Conservation (phyloP, 2,329 filamentous ascomycete genomes). For the Colletotrichum orchidophilum region DNA sequence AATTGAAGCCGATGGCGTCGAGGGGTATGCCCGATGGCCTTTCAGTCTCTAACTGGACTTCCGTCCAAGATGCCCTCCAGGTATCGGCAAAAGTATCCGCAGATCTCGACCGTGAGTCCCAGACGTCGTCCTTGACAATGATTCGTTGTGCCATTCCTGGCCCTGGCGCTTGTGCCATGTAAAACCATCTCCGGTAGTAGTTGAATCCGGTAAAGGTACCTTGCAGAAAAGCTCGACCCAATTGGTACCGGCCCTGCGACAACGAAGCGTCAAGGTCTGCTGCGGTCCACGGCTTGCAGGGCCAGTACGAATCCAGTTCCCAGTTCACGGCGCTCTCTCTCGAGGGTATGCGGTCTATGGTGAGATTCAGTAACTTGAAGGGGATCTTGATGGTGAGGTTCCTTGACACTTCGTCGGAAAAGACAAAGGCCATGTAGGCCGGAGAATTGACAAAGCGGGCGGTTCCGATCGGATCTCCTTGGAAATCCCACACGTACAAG, state of each 20-base stretch:
- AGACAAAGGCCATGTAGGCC: background rate
- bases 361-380: background rate
- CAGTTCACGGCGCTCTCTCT: background rate
- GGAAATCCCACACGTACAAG: background rate
- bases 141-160: background rate
- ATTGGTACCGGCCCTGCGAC: background rate
- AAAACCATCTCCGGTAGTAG: background rate
- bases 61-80: background rate
- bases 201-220: background rate
- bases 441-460: background rate
- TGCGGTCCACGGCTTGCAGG: background rate
- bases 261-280: background rate
- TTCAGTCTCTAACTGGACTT: background rate
- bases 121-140: background rate
- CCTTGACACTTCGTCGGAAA: background rate
- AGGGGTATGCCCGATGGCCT: no score
- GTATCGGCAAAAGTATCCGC: background rate
- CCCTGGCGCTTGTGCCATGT: background rate
- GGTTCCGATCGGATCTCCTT: background rate
- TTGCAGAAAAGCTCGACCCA: background rate
- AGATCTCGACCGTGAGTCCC: background rate
- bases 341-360: background rate
- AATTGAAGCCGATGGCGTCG: background rate
- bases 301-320: background rate
- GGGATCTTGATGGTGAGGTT: conserved; percentile 1